Percentiles rank a stretch among this genome's conserved stretches.
Conservation (phyloP, 129 eudicot genomes). For the Centaurea solstitialis region DNA sequence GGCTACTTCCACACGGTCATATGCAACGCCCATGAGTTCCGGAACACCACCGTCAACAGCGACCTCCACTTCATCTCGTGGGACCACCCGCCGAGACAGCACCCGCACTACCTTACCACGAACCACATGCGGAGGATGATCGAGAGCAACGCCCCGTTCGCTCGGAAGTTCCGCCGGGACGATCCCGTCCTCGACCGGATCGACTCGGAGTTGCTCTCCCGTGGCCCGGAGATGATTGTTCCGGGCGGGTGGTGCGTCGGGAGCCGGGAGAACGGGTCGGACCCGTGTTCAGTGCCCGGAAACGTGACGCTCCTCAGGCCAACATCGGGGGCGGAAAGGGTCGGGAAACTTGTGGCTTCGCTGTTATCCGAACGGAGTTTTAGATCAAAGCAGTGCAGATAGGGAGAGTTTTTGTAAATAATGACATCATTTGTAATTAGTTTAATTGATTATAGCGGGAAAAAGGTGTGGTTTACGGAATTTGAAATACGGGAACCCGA, state of each 20-base stretch:
- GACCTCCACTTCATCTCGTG: constrained; percentile 81
- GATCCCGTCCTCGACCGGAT: constrained; percentile 65
- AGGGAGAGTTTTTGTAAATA: constrained; percentile 21
- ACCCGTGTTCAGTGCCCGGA: constrained; percentile 57
- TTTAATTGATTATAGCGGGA: constrained; percentile 16
- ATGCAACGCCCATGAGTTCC: constrained; percentile 63
- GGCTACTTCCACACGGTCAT: constrained; percentile 79
- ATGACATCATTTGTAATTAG: constrained; percentile 20
- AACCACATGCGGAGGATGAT: constrained; percentile 58
- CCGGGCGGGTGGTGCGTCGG: constrained; percentile 81
- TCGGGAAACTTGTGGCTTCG: constrained; percentile 37
- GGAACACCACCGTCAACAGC: constrained; percentile 54
- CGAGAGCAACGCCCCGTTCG: constrained; percentile 66
- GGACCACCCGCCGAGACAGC: constrained; percentile 84
- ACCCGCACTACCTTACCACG: constrained; percentile 51
- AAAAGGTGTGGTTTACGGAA: constrained; percentile 13
- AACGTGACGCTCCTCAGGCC: constrained; percentile 46
- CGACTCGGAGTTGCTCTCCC: constrained; percentile 54
- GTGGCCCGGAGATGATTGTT: constrained; percentile 51
- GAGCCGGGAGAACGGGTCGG: constrained; percentile 51
- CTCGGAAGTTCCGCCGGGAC: constrained; percentile 57
- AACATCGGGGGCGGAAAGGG: constrained; percentile 51
- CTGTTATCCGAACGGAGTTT: constrained; percentile 37
- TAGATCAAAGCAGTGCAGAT: constrained; percentile 49
- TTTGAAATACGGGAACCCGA: neutral